phyloP scores from a whole-genome alignment of 345 rosid genomes.

The Eucalyptus melliodora region DNA sequence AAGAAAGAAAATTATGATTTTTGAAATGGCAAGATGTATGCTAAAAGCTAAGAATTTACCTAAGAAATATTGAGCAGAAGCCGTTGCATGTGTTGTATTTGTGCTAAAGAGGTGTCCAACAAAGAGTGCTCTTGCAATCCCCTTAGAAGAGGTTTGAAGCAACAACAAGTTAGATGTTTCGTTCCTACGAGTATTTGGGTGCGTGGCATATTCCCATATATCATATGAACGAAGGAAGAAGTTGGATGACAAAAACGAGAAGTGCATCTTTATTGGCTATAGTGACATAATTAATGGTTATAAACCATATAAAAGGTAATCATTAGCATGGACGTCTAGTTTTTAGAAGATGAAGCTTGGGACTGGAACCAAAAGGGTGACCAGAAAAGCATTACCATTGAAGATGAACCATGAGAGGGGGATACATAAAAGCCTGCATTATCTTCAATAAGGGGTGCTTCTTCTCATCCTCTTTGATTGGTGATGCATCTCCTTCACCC shows the following conservation, averaged over 20 bases:
- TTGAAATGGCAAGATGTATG: neutral
- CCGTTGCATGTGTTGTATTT: neutral
- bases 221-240: neutral
- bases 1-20: neutral
- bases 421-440: neutral
- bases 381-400: neutral
- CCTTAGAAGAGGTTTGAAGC: neutral
- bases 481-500: neutral
- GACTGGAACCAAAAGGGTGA: neutral
- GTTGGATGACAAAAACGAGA: neutral
- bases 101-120: neutral
- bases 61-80: neutral
- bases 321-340: neutral
- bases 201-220: neutral
- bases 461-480: neutral
- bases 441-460: too few relatives aligned
- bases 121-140: neutral
- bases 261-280: neutral
- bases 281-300: neutral
- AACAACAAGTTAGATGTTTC: neutral
- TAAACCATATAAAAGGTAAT: neutral
- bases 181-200: neutral
- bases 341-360: neutral
- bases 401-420: neutral
- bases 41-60: neutral